phyloP scores from a whole-genome alignment of 2,329 filamentous ascomycete genomes.

The Fusarium sambucinum region DNA sequence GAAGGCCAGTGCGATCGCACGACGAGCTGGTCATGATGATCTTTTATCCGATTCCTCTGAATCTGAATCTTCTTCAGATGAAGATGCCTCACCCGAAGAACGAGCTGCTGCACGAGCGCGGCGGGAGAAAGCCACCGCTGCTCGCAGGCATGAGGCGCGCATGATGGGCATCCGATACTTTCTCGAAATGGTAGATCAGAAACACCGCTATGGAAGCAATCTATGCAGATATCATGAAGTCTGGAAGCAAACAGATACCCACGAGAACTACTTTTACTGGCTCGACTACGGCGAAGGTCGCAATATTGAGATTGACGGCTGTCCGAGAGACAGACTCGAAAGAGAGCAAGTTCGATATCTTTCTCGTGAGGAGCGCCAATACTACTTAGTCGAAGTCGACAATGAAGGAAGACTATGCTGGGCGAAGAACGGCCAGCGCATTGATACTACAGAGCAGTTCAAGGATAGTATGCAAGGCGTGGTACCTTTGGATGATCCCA shows the following conservation, averaged over 20 bases:
- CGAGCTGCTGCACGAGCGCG: conserved; percentile 55
- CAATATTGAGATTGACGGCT: conserved; percentile 75
- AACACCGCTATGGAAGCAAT: conserved; percentile 89
- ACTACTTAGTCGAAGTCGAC: conserved; percentile 85
- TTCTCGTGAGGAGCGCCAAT: conserved; percentile 81
- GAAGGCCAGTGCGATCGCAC: conserved; percentile 76
- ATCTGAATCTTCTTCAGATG: conserved; percentile 46
- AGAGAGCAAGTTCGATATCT: conserved; percentile 86
- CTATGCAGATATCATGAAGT: conserved; percentile 83
- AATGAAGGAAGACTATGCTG: conserved; percentile 81
- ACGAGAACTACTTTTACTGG: conserved; percentile 96
- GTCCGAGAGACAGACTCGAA: conserved; percentile 80
- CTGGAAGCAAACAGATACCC: conserved; percentile 82
- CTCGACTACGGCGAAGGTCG: conserved; percentile 84
- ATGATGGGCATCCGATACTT: conserved; percentile 91
- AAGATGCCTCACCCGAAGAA: conserved; percentile 53
- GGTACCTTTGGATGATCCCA: conserved; percentile 70
- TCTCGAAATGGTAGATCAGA: conserved; percentile 84
- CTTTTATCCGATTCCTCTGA: conserved; percentile 59
- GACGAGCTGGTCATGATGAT: conserved; percentile 77
- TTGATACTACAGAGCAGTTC: conserved; percentile 80
- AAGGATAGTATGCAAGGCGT: conserved; percentile 85
- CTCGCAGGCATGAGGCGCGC: conserved; percentile 75
- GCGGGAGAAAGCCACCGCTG: conserved; percentile 63
- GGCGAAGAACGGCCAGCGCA: conserved; percentile 83